These are phyloP conservation scores for Ceratobasidium sp. DNA, from an alignment of 1,284 basidiomycete species.

Conservation along the genomic window DNA sequence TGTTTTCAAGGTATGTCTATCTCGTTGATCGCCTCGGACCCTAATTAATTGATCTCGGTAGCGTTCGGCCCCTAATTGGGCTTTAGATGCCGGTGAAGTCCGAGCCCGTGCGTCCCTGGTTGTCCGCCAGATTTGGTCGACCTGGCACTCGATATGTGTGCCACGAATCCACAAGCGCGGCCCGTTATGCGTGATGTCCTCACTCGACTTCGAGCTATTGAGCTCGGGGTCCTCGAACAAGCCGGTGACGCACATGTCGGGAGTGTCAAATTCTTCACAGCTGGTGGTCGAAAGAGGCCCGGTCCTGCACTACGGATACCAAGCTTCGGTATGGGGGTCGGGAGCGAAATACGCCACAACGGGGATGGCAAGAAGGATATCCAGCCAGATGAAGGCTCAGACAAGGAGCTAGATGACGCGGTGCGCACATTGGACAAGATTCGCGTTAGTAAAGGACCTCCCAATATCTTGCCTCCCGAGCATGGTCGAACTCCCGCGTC, in stretches of 20 bases:
- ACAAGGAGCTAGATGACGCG: constrained; percentile 73
- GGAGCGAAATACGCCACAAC: constrained; percentile 56
- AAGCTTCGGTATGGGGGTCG: constrained; percentile 80
- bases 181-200: constrained; percentile 84
- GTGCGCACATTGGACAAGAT: constrained; percentile 42
- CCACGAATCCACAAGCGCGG: constrained; percentile 68
- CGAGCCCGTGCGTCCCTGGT: constrained; percentile 70
- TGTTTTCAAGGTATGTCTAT: constrained; percentile 65
- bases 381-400: constrained; percentile 51
- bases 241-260: constrained; percentile 76
- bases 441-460: constrained; percentile 31
- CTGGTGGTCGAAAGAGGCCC: constrained; percentile 59
- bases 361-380: constrained; percentile 11
- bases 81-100: constrained; percentile 79
- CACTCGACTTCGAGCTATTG: constrained; percentile 54
- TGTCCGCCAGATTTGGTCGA: constrained; percentile 82
- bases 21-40: neutral
- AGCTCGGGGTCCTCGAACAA: constrained; percentile 50
- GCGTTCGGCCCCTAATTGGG: constrained; percentile 77
- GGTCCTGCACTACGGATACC: constrained; percentile 74
- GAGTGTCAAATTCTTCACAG: constrained; percentile 79
- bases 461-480: constrained; percentile 12
- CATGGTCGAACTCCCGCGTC: constrained; percentile 16
- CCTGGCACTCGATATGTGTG: constrained; percentile 80
- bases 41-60: constrained; percentile 41